Base-by-base conservation (phyloP, 768 basidiomycete genomes). In the Collybia sp. region DNA sequence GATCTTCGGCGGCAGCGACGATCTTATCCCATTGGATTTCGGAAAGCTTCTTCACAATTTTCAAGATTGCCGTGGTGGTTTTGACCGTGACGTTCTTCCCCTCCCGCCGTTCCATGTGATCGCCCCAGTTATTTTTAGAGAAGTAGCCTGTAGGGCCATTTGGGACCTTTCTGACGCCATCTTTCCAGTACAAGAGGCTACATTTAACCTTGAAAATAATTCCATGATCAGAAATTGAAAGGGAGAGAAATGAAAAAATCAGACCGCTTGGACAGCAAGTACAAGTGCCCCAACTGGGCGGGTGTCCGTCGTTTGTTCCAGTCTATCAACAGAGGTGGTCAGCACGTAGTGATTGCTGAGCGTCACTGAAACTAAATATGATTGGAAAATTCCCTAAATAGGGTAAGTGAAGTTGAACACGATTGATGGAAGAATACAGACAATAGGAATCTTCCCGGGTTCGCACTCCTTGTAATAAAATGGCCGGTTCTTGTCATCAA, bases 71-170 rank as follows among this genome's bases (percentile, higher is more conserved):
- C 17, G 38, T 25, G 16, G 45, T 30, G 20, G 38, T 46, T 19
- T 46, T 46, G 45, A 46, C 32, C 5, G 25, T 20, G 37, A 46
- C 13, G 13, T 46, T 30, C 30, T 19, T 40, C 17, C 45, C 45
- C 25, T 46, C 38, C 31, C 17, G 40, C 17, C 20, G 36, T 32
- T 46, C 45, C 12, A 41, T 37, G n/a, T 33, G 45, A 31, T 46
- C 45, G 31, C 38, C 45, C 45, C 45, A 46, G 36, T 46, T 46
- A 20, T 37, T 46, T 40, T 46, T 46, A 3, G 40, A 46, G 31
- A 46, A 46, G 18, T 46, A 38, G 10, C 45, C 45, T 40, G 45
- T 30, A 16, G 45, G 45, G 33, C 39, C n/a, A 6, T 11, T 15
- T 17, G 39, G 45, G 25, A 40, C 31, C 5, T 20, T 40, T 39